Conservation (phyloP, 1,284 basidiomycete species). For the Ceratobasidium sp. region DNA sequence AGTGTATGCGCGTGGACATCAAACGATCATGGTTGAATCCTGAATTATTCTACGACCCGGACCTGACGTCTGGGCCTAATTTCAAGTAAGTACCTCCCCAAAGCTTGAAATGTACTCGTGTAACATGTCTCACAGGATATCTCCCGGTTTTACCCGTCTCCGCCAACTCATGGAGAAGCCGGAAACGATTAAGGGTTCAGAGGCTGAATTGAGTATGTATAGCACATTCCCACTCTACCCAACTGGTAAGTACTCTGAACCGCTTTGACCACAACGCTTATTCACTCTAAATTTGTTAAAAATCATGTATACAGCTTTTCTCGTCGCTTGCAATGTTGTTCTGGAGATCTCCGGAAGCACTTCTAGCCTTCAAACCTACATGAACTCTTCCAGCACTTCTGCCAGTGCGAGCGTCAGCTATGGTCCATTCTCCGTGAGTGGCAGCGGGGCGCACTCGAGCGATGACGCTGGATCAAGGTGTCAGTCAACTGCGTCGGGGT, state of each 20-base stretch:
- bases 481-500: neutral
- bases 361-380: constrained; percentile 22
- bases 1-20: constrained; percentile 42
- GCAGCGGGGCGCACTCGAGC: neutral
- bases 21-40: constrained; percentile 32
- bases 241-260: constrained; percentile 7
- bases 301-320: constrained; percentile 10
- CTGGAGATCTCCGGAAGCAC: constrained; percentile 40
- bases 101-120: neutral
- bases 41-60: constrained; percentile 36
- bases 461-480: neutral
- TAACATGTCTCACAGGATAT: constrained; percentile 13
- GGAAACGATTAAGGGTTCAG: neutral
- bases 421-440: constrained; percentile 34
- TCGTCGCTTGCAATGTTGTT: constrained; percentile 36
- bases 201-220: neutral
- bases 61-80: neutral
- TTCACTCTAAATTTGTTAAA: neutral
- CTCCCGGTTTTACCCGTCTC: constrained; percentile 19
- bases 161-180: constrained; percentile 7
- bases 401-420: constrained; percentile 30
- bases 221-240: constrained; percentile 27
- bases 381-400: constrained; percentile 26
- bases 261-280: neutral
- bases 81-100: neutral